Percentiles rank a stretch among this genome's conserved stretches.
Evolutionary conservation across 306 rosid species (phyloP).

Genomic region (Trifolium fragiferum): DNA sequence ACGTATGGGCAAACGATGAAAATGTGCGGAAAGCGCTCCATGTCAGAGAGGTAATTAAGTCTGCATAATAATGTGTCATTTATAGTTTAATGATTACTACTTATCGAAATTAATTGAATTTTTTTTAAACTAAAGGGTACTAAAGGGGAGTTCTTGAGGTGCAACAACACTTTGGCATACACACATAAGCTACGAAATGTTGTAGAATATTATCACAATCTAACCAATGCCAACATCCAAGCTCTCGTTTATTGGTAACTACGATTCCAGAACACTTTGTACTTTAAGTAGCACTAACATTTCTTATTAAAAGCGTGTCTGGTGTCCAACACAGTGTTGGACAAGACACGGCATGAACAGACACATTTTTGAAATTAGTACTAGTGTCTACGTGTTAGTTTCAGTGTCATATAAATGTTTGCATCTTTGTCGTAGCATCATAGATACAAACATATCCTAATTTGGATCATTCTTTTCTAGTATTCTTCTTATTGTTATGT

Average conservation of each 20-base stretch:
- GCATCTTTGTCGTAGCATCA: background rate
- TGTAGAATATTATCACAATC: conserved; percentile 38
- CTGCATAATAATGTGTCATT: conserved; percentile 3
- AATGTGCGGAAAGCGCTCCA: conserved; percentile 47
- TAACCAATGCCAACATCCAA: conserved; percentile 39
- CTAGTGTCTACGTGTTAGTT: background rate
- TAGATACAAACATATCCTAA: background rate
- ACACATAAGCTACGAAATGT: background rate
- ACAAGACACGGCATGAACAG: background rate
- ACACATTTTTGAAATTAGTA: no score
- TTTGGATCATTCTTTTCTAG: background rate
- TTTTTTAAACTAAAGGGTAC: conserved; percentile 43
- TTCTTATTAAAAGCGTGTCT: background rate
- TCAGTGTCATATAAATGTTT: background rate
- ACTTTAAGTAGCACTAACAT: background rate
- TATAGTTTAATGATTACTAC: background rate
- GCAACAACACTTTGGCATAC: conserved; percentile 49
- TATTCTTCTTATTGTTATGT: no score
- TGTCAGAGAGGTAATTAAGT: conserved; percentile 47
- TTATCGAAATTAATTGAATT: background rate
- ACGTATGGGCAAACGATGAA: conserved; percentile 52
- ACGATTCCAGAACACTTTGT: background rate
- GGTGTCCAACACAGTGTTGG: background rate
- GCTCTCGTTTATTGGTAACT: conserved; percentile 49
- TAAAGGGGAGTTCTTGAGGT: conserved; percentile 42